A percentile compares a stretch with the other conserved stretches of the same genome.
Conservation (phyloP, 495 filamentous ascomycete genomes). For the Neurospora sp. region DNA sequence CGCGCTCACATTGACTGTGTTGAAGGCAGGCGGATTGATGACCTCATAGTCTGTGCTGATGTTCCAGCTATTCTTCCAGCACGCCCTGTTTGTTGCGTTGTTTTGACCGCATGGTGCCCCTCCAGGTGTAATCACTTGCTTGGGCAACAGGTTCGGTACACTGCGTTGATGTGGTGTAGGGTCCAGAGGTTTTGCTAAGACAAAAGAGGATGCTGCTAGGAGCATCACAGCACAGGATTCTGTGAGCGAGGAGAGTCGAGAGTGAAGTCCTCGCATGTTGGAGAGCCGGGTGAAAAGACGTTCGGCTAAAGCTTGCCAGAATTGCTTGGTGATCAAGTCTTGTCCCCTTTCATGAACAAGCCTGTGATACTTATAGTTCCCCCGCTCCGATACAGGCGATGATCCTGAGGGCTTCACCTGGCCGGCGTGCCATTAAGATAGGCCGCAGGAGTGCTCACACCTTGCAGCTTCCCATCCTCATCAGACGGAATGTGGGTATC, state of each 20-base stretch:
- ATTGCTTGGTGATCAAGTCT: background rate
- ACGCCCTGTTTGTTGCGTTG: conserved; percentile 22
- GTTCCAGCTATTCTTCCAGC: conserved; percentile 25
- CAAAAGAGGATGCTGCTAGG: background rate
- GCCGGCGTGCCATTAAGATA: background rate
- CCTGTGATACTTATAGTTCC: background rate
- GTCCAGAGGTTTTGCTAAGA: background rate
- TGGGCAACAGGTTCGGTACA: conserved; percentile 7
- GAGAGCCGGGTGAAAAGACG: background rate
- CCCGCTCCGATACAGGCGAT: background rate
- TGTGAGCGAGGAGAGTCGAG: background rate
- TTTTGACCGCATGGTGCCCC: conserved; percentile 21
- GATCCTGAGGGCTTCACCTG: background rate
- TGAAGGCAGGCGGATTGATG: conserved; percentile 18
- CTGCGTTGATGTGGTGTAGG: background rate
- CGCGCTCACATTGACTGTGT: conserved; percentile 17
- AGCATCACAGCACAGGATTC: conserved; percentile 5
- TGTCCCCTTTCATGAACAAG: background rate
- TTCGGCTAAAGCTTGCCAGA: background rate
- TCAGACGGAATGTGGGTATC: background rate
- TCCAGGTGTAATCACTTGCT: conserved; percentile 18
- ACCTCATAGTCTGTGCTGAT: conserved; percentile 27
- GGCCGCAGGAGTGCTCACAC: background rate
- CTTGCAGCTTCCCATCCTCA: background rate
- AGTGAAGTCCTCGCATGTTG: background rate